These are phyloP conservation scores for Hibiscus tridactylites DNA, from an alignment of 345 rosid species.

Conservation along the genomic window DNA sequence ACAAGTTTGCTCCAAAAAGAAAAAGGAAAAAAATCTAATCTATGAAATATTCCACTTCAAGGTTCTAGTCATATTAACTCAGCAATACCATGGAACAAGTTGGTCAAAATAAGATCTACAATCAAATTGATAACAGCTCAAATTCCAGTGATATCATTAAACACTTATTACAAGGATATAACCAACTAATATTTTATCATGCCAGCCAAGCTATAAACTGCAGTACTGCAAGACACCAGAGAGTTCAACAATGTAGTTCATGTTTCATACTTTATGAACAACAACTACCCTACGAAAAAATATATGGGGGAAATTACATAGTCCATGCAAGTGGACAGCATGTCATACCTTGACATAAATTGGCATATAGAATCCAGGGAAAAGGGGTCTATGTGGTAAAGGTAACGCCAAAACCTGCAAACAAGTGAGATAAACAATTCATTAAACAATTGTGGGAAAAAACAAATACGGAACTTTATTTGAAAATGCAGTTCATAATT, in stretches of 20 bases:
- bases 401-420: slow-evolving; percentile 89
- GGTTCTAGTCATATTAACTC: neutral
- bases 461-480: neutral
- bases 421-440: slow-evolving; percentile 5
- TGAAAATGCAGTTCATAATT: neutral
- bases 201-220: slow-evolving; percentile 5
- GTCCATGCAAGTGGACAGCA: neutral
- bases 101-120: slow-evolving; percentile 1
- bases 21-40: neutral
- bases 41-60: neutral
- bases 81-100: neutral
- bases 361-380: slow-evolving; percentile 99
- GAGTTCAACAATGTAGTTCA: neutral
- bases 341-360: slow-evolving; percentile 81
- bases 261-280: neutral
- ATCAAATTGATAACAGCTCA: neutral
- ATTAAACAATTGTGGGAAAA: neutral
- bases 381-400: slow-evolving; percentile 82
- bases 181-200: neutral
- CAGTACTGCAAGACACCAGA: neutral
- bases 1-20: neutral
- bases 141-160: slow-evolving; percentile 8
- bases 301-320: neutral
- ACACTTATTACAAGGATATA: slow-evolving; percentile 58
- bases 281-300: neutral